Evolutionary conservation across 805 yeast genomes (phyloP), one percentile per base, ranked within the genome.

Genomic region (Sungouiella thailandica): DNA sequence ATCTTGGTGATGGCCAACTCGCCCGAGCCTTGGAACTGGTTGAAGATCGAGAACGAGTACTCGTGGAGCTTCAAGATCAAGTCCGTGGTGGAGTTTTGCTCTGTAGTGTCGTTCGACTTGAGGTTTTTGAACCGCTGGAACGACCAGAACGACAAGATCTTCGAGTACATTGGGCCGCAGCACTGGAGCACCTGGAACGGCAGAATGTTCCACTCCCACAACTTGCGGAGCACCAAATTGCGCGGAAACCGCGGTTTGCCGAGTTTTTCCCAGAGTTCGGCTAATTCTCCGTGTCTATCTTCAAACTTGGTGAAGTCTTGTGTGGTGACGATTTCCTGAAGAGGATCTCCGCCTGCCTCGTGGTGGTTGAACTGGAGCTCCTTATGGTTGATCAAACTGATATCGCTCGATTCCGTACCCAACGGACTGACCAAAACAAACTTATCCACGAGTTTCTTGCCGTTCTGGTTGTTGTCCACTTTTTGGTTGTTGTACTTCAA

Each of bases 21-120:
- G 2, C 71, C 71, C 2, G 68, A 60, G 1, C 68, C 65, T 42
- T 61, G 69, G 43, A 44, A 65, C 44, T 65, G 71, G 43, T 64
- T 65, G 45, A 65, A 65, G 2, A 65, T 59, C 1, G 69, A 61
- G 35, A 52, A 65, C 0, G 68, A 63, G 43, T 65, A 65, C 36
- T 57, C 49, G 39, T 65, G 71, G 10, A 65, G 51, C 31, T 61
- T 61, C 27, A 60, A 42, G 7, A 64, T 52, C 26, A 65, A 44
- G 11, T 42, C 50, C 1, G 19, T 16, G 26, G 16, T 31, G 3
- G 33, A 23, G 32, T 46, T 43, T 8, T 34, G 34, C 11, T 23
- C 24, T 7, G 11, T 20, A 6, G 22, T 17, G 2, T 35, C 40
- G 28, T 52, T 47, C 4, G 54, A 34, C 20, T 45, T 47, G 15